phyloP scores from a whole-genome alignment of 257 asterid species.

The Henckelia pumila region DNA sequence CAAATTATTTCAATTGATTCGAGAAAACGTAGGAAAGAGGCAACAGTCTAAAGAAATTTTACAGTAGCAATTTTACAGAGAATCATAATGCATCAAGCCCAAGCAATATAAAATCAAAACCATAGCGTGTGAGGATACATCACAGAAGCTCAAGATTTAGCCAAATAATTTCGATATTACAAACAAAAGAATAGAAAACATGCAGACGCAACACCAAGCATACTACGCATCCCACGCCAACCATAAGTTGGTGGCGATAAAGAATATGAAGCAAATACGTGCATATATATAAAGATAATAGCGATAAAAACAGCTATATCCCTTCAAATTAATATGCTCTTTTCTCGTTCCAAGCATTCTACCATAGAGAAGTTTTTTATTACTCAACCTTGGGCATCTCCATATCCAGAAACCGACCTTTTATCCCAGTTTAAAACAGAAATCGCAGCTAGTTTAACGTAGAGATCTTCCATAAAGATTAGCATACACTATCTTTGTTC shows the following conservation, averaged over 20 bases:
- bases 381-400: not conserved
- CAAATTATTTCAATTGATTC: too few species aligned
- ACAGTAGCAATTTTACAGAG: not conserved
- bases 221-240: not conserved
- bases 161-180: not conserved
- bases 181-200: not conserved
- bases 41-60: not conserved
- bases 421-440: not conserved
- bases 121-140: not conserved
- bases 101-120: not conserved
- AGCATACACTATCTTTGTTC: constrained; percentile 46
- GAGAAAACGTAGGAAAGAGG: not conserved
- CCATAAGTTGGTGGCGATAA: not conserved
- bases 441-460: not conserved
- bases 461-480: constrained; percentile 42
- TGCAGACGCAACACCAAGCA: not conserved
- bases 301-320: too few species aligned
- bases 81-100: not conserved
- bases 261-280: not conserved
- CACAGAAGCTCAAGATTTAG: not conserved
- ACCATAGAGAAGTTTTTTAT: not conserved
- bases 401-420: not conserved
- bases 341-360: not conserved
- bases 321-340: not conserved
- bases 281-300: too few species aligned